Base-by-base conservation (phyloP, 2,329 filamentous ascomycete genomes). In the Nigrospora sphaerica region DNA sequence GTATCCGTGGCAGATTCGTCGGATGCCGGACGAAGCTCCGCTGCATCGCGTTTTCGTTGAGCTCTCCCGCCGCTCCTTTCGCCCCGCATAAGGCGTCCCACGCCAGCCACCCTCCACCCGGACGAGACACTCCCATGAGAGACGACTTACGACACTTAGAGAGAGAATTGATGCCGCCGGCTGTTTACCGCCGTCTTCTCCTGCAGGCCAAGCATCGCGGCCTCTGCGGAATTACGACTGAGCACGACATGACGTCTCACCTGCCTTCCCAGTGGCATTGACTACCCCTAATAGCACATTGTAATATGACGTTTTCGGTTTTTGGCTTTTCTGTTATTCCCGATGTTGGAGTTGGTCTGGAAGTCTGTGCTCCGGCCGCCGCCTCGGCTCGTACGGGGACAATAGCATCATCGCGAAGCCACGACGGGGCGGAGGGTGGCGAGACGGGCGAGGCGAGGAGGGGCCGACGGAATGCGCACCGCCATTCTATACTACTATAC, bases 71-170 rank as follows among this genome's bases (percentile, higher is more conserved):
- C 33, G 32, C 31, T 31, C 23, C 40, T 18, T 44, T 36, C 33
- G 38, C 41, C n/a, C 46, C 46, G 36, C 39, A 54, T 50, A 46
- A 45, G 32, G 43, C 46, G 48, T 36, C 14, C 34, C 16, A 17
- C 34, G 6, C 14, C 34, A n/a, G 34, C 34, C 46, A 54, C 55
- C 55, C 50, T 53, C 50, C 52, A 50, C 55, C 46, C 52, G 49
- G 53, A 58, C 48, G 52, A 53, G 48, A 37, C 43, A 47, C 45
- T 49, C 46, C 56, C 53, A 64, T 52, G 61, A 64, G 60, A 62
- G 59, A 64, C 56, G 61, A 64, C 52, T 64, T 61, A 64, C 55
- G 61, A 64, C 54, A 61, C 60, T 63, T 54, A 61, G 62, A 62
- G 58, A 62, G 58, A 62, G 37, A 49, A 47, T 56, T 58, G 54